These are phyloP conservation scores for Linnemannia elongata DNA, from an alignment of 192 early-diverging fungal species.

Conservation along the genomic window DNA sequence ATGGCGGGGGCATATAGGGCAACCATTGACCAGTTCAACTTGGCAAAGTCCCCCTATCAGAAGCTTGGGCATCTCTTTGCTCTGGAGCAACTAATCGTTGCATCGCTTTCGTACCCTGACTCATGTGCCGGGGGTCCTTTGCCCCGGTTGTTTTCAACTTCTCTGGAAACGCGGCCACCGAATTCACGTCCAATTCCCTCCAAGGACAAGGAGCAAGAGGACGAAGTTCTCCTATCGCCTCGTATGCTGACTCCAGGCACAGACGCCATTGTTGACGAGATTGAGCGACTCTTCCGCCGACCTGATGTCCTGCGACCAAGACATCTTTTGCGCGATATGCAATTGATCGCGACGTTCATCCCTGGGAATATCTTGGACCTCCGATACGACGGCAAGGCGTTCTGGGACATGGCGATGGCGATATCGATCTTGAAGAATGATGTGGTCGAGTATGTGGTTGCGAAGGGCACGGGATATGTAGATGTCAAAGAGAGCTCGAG, in stretches of 20 bases:
- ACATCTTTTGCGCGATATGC: constrained; percentile 56
- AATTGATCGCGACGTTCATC: constrained; percentile 54
- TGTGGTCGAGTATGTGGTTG: constrained; percentile 53
- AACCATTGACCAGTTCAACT: constrained; percentile 49
- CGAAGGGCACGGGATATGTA: constrained; percentile 43
- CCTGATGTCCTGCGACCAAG: constrained; percentile 38
- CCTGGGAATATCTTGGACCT: constrained; percentile 55
- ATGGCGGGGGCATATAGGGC: constrained; percentile 39
- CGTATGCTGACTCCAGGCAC: constrained; percentile 54
- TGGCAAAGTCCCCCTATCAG: constrained; percentile 53
- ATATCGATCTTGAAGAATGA: constrained; percentile 52
- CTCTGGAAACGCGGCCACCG: background rate
- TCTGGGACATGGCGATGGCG: constrained; percentile 60
- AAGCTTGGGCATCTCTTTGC: constrained; percentile 55
- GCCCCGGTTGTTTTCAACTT: background rate
- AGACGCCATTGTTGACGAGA: constrained; percentile 58
- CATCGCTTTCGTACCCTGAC: constrained; percentile 55
- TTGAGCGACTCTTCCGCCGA: constrained; percentile 51
- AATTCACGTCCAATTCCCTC: constrained; percentile 6
- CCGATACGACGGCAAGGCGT: constrained; percentile 59
- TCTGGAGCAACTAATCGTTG: constrained; percentile 53
- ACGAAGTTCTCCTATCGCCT: constrained; percentile 14
- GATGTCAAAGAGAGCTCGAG: constrained; percentile 34
- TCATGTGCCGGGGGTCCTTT: constrained; percentile 11
- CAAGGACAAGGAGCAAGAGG: background rate